These are phyloP conservation scores for Lactarius evosmus DNA, from an alignment of 768 basidiomycete species.

Conservation along the genomic window DNA sequence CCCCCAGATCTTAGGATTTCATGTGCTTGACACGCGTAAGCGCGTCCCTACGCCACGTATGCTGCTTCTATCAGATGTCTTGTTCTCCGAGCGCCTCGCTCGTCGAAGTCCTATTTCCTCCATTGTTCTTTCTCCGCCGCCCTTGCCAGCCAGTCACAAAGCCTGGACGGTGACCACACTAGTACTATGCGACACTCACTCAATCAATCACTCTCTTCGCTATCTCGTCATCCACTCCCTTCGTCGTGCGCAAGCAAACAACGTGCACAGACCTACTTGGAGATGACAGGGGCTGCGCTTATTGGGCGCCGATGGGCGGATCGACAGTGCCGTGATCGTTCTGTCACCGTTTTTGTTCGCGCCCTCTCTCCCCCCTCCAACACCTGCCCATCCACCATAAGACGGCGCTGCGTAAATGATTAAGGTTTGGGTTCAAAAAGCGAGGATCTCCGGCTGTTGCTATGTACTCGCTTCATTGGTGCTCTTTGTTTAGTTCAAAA, in stretches of 20 bases:
- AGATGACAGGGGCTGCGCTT: slow-evolving; percentile 23
- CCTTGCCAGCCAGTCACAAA: slow-evolving; percentile 2
- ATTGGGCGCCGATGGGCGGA: slow-evolving; percentile 27
- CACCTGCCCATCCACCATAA: neutral
- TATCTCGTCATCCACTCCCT: slow-evolving; percentile 3
- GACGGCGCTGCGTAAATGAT: neutral
- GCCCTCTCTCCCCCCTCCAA: neutral
- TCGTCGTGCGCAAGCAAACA: neutral
- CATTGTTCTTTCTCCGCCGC: neutral
- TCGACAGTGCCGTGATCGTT: slow-evolving; percentile 22
- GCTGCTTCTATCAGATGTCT: slow-evolving; percentile 25
- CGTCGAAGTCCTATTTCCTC: slow-evolving; percentile 6
- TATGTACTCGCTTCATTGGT: neutral
- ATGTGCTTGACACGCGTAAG: slow-evolving; percentile 21
- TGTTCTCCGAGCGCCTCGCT: slow-evolving; percentile 25
- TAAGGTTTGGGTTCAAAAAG: slow-evolving; percentile 13
- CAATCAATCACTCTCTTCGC: neutral
- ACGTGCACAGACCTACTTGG: slow-evolving; percentile 4
- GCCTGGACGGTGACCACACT: neutral
- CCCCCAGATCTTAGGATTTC: slow-evolving; percentile 19
- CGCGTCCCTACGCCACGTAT: slow-evolving; percentile 24
- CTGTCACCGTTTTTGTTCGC: neutral
- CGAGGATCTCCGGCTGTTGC: slow-evolving; percentile 10
- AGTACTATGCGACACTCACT: neutral
- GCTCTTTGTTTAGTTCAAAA: neutral